phyloP scores from a whole-genome alignment of 495 filamentous ascomycete genomes.

The Stereocaulon alpinum region DNA sequence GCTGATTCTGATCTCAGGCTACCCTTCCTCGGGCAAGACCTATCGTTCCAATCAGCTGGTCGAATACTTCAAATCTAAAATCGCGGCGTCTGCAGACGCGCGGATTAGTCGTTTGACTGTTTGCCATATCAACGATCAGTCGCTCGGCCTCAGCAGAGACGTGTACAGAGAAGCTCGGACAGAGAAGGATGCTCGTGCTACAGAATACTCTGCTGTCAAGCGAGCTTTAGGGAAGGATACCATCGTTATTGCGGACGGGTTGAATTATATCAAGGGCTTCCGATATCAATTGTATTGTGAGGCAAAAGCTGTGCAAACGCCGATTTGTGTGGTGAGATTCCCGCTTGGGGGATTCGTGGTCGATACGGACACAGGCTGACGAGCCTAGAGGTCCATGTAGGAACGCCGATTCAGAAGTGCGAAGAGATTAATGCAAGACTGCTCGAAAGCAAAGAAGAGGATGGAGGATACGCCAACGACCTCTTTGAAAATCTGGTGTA shows the following conservation, averaged over 20 bases:
- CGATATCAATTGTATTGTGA: constrained; percentile 94
- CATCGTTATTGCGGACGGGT: constrained; percentile 78
- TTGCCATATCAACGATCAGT: constrained; percentile 57
- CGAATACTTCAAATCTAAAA: constrained; percentile 44
- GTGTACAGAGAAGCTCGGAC: constrained; percentile 50
- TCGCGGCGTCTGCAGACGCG: constrained; percentile 38
- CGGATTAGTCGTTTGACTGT: constrained; percentile 49
- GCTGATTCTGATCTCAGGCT: constrained; percentile 90
- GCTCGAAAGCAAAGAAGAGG: constrained; percentile 21
- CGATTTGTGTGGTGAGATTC: constrained; percentile 62
- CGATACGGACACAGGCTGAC: constrained; percentile 1
- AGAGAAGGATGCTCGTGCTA: constrained; percentile 88
- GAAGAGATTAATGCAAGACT: constrained; percentile 45
- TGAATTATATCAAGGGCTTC: constrained; percentile 98
- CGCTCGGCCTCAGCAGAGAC: constrained; percentile 51
- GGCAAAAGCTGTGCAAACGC: constrained; percentile 74
- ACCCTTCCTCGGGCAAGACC: constrained; percentile 87
- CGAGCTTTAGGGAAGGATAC: constrained; percentile 64
- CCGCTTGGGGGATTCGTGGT: background rate
- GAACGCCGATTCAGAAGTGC: constrained; percentile 61
- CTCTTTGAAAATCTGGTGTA: constrained; percentile 90
- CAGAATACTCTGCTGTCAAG: constrained; percentile 77
- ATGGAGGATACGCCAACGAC: constrained; percentile 34
- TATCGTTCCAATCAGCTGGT: constrained; percentile 73
- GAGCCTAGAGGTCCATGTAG: constrained; percentile 58